Base-by-base conservation (phyloP, 2,329 filamentous ascomycete genomes). In the Leptographium wingfieldii region DNA sequence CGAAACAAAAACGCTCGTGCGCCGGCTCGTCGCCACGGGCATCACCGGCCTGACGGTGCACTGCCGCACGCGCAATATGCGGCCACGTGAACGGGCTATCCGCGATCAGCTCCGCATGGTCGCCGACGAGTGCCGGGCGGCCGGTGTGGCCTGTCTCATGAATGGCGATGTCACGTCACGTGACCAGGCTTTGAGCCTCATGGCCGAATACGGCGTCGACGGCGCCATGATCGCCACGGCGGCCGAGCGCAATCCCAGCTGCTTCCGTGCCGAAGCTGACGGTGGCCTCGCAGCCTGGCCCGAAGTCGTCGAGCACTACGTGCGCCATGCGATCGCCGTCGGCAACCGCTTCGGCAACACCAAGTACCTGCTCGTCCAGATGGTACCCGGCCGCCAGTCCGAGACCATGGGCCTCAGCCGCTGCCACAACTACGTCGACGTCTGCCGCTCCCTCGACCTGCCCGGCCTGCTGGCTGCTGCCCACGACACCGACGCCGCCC, bases 201-300 rank as follows among this genome's bases (percentile, higher is more conserved):
- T 91, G 63, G 68, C 81, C 31, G 87, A 96, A 70, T 96, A 82
- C 69, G 86, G 85, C n/a, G 88, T 88, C 6, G 92, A 97, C 68
- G 92, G 92, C 6, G 94, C 90, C 62, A 99, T 99, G 94, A 97
- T 99, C 67, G 94, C 94, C 11, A 94, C 90, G 3, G 82, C 90
- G 3, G 94, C 94, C 1, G 94, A 99, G 76, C 83, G 86, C 64
- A 99, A 99, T 69, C 83, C 91, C 3, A 95, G 89, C 65, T 92
- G 88, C 68, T 99, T 99, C 76, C 81, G 88, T 48, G 71, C 80
- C 1, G 73, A 80, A 46, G 80, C 78, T 1, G 81, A 89, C 49
- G 91, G 90, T 12, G 90, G 89, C 1, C 69, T 85, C 40, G 80
- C 83, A 0, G 76, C 80, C 1, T 97, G 92, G 92, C 75, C 79